phyloP scores from a whole-genome alignment of 2,329 filamentous ascomycete genomes.

The Aquanectria penicillioides region DNA sequence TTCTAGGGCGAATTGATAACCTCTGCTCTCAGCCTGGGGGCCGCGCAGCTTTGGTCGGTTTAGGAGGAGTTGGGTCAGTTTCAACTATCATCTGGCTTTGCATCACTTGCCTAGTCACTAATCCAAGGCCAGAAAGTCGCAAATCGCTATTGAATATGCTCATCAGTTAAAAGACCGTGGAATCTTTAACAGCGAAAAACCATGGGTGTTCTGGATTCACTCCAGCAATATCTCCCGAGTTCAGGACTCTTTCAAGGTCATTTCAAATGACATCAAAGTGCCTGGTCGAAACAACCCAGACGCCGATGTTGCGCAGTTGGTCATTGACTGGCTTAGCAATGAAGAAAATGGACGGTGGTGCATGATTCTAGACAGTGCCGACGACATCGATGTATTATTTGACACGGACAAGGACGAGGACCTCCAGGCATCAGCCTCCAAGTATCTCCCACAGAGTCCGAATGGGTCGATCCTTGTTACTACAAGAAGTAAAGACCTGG shows the following conservation, averaged over 20 bases:
- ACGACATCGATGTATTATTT: not conserved
- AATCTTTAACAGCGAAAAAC: slow-evolving; percentile 12
- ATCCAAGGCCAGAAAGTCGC: slow-evolving; percentile 25
- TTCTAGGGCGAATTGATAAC: slow-evolving; percentile 37
- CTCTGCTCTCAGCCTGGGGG: slow-evolving; percentile 32
- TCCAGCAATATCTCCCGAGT: not conserved
- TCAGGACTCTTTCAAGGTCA: not conserved
- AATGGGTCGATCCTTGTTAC: slow-evolving; percentile 2
- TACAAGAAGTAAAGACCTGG: not conserved
- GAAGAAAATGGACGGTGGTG: not conserved
- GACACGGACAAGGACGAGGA: not conserved
- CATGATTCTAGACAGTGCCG: not conserved
- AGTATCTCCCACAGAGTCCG: not conserved
- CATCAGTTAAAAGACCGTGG: slow-evolving; percentile 41
- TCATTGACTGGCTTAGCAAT: not conserved
- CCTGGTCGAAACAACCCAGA: not conserved
- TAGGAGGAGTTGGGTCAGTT: slow-evolving; percentile 43
- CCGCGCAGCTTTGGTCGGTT: slow-evolving; percentile 43
- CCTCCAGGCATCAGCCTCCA: not conserved
- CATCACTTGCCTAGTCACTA: not conserved
- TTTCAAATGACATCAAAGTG: not conserved
- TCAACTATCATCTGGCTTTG: too few species aligned
- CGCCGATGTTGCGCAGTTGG: not conserved
- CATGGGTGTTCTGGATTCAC: slow-evolving; percentile 49
- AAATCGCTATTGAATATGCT: slow-evolving; percentile 48